Evolutionary conservation across 441 rosid species (phyloP), one percentile per base, ranked within the genome.

Genomic region (Viola pubescens): DNA sequence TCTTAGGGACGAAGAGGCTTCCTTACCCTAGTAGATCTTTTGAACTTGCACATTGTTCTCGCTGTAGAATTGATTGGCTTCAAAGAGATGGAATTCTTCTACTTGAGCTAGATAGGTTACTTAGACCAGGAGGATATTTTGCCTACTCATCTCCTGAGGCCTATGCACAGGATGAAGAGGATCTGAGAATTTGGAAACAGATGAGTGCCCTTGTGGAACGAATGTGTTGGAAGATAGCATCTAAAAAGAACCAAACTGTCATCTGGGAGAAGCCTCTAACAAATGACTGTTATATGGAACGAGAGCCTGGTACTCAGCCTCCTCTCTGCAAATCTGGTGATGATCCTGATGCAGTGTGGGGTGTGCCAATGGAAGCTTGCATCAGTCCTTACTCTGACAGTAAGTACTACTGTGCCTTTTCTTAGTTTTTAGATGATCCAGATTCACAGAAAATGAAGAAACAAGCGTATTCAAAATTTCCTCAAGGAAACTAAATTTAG

Each of bases 21-120:
- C 98, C 99, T 63, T 94, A 94, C 77, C 99, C 99, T 3, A 94
- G 99, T 77, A 87, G 99, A 75, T 94, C 99, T 48, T 94, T 91
- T 56, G 99, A 94, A 73, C 81, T 94, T 52, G 94, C 99, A 42
- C 99, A 94, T 64, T 94, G 99, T 79, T 94, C 99, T 58, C 89
- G 98, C 26, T 94, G 99, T 71, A 77, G 99, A 62, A 94, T 94
- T 52, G 98, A 94, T 75, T 94, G 99, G 99, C 92, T 94, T 65
- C 99, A 94, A 70, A 85, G 99, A 77, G 95, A 91, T 37, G 99
- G 99, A 8, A 77, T 94, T 62, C 97, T 94, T 73, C 98, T 91
- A 53, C 99, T 94, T 61, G 99, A 94, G 78, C 88, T 94, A 9
- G 99, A 94, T 71, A 81, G 99, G 54, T 59, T 94, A 65, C 99